These are phyloP conservation scores for Leptographium flavum DNA, from an alignment of 2,329 filamentous ascomycete species.

Conservation along the genomic window DNA sequence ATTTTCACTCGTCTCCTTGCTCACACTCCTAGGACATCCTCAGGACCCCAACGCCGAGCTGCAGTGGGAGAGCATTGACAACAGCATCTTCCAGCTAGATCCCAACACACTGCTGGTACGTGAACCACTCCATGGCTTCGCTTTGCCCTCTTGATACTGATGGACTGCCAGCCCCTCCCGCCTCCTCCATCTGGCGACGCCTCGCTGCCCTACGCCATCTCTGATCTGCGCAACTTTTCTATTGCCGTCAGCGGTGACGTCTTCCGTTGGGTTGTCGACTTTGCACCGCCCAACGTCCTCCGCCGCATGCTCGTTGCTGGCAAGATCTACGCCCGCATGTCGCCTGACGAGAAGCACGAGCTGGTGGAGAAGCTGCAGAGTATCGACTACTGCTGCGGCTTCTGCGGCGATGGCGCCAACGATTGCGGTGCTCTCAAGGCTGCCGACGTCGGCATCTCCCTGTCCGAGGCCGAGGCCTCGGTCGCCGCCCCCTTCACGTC, in stretches of 20 bases:
- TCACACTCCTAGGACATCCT: slow-evolving; percentile 39
- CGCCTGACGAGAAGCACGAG: slow-evolving; percentile 96
- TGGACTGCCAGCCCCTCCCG: slow-evolving; percentile 24
- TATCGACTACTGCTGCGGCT: slow-evolving; percentile 88
- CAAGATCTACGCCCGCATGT: slow-evolving; percentile 96
- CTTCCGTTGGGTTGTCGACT: slow-evolving; percentile 94
- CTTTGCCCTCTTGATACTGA: neutral
- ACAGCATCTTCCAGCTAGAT: slow-evolving; percentile 63
- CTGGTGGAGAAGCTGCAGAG: slow-evolving; percentile 93
- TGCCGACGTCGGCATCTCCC: slow-evolving; percentile 90
- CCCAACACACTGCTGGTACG: slow-evolving; percentile 57
- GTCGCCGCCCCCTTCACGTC: slow-evolving; percentile 98
- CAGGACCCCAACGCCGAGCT: slow-evolving; percentile 61
- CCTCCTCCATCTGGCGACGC: slow-evolving; percentile 58
- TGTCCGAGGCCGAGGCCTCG: slow-evolving; percentile 93
- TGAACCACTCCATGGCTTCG: neutral
- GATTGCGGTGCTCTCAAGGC: slow-evolving; percentile 95
- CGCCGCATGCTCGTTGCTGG: slow-evolving; percentile 75
- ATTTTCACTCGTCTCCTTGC: neutral
- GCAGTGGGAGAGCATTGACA: slow-evolving; percentile 91
- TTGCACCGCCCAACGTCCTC: slow-evolving; percentile 65
- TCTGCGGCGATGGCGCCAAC: slow-evolving; percentile 95
- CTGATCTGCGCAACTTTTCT: slow-evolving; percentile 71
- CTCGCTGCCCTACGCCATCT: slow-evolving; percentile 73
- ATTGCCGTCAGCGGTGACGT: slow-evolving; percentile 85